Conservation (phyloP, 768 basidiomycete species). For the Clathrus columnatus region DNA sequence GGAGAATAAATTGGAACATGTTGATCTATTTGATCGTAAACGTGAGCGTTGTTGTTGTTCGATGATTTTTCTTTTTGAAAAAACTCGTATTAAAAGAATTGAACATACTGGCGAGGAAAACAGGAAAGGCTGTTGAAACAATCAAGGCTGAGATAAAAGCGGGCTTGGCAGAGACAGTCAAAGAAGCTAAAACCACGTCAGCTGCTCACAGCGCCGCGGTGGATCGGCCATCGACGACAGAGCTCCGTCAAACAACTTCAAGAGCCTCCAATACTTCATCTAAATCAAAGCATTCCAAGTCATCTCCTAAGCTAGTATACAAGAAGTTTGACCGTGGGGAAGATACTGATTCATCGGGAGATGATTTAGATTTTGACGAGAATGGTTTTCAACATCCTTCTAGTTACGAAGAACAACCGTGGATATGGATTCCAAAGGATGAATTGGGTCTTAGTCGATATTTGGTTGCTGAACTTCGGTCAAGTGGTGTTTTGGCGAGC, state of each 20-base stretch:
- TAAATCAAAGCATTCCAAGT: background rate
- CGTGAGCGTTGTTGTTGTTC: slow-evolving; percentile 10
- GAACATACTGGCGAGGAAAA: background rate
- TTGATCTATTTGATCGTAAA: slow-evolving; percentile 21
- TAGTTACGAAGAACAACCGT: slow-evolving; percentile 30
- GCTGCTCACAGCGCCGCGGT: background rate
- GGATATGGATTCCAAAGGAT: slow-evolving; percentile 39
- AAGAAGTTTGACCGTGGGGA: background rate
- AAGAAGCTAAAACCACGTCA: slow-evolving; percentile 7
- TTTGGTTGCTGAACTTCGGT: slow-evolving; percentile 21
- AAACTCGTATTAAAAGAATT: background rate
- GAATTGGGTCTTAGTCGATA: slow-evolving; percentile 29
- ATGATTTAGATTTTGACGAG: slow-evolving; percentile 19
- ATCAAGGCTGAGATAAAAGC: background rate
- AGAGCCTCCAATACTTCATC: background rate
- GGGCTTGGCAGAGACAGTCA: slow-evolving; percentile 1
- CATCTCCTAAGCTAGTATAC: background rate
- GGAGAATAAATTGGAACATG: slow-evolving; percentile 17
- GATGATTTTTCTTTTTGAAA: background rate
- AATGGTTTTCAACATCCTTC: slow-evolving; percentile 40
- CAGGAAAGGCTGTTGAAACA: background rate
- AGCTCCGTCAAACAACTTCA: background rate
- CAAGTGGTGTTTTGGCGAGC: slow-evolving; percentile 24
- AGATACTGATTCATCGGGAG: slow-evolving; percentile 10
- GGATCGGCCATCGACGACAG: background rate